Evolutionary conservation across 1,284 basidiomycete species (phyloP).

Genomic region (Ustilago shanxiensis): DNA sequence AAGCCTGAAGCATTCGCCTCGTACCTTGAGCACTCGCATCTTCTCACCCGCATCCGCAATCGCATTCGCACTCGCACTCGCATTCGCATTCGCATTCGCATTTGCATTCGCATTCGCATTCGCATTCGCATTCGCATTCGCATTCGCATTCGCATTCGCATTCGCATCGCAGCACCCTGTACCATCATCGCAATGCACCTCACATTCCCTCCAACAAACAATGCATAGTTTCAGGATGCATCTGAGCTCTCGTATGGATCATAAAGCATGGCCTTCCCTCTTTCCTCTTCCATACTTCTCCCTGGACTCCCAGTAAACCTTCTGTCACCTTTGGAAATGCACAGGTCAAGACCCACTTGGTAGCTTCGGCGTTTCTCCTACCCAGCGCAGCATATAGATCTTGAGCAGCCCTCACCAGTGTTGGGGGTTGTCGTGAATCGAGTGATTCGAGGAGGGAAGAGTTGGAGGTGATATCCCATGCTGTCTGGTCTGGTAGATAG

Average conservation of each 20-base stretch:
- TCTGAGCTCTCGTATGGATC: not conserved
- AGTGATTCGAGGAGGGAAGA: conserved; percentile 15
- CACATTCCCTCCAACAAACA: conserved; percentile 5
- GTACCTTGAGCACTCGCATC: conserved; percentile 4
- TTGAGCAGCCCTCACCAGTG: conserved; percentile 17
- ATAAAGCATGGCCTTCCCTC: conserved; percentile 34
- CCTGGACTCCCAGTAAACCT: no score
- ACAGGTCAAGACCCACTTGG: conserved; percentile 17
- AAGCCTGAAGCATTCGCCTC: not conserved
- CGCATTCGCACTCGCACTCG: no score
- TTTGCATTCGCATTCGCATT: no score
- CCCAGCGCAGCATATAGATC: conserved; percentile 21
- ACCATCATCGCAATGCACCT: not conserved
- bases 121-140: not conserved
- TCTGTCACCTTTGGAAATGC: conserved; percentile 10
- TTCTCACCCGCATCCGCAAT: not conserved
- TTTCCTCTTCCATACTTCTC: not conserved
- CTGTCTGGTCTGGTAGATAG: conserved; percentile 32
- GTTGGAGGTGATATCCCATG: conserved; percentile 40
- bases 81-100: no score
- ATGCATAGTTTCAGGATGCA: conserved; percentile 23
- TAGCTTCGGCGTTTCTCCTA: conserved; percentile 24
- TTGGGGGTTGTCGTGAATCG: conserved; percentile 31
- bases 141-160: not conserved
- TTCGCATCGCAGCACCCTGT: not conserved